Evolutionary conservation across 2,329 filamentous ascomycete species (phyloP), one percentile per base, ranked within the genome.

Genomic region (Monosporascus sp.): DNA sequence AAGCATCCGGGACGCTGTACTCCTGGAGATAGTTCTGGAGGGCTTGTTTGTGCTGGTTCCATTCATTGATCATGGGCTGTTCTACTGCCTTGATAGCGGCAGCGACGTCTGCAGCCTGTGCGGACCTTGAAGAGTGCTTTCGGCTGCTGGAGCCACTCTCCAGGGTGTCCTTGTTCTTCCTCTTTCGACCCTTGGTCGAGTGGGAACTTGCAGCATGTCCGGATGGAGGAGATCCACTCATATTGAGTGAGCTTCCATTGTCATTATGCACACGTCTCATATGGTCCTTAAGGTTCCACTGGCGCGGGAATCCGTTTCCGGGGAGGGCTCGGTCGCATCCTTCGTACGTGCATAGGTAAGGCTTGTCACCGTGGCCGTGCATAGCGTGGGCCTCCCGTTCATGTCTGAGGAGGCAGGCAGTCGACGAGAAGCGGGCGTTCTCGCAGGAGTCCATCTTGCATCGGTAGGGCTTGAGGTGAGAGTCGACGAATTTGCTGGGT

Each of bases 211-310:
- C 63, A 50, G 70, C 63, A 50, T 70, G 70, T 37, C 60, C 63
- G 26, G 71, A 64, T 9, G 73, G 68, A 8, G 75, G 73, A 37
- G 78, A 77, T 24, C 69, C 73, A 43, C 71, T 64, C 14, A 66
- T 47, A 48, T 60, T 63, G 48, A 68, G 60, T 7, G 66, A 64
- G 59, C 71, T 73, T 44, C 76, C 74, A 56, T 77, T 76, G 65
- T 84, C 81, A 60, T 85, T 85, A 75, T 97, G 93, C 7, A 97
- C 92, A 58, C 93, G 87, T 75, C 91, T 90, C 92, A 97, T 97
- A 79, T 97, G 93, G 74, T 97, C 93, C 71, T 88, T 86, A 51
- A 96, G 82, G 74, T 97, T 97, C 90, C 94, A 97, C 65, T 92
- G 87, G 64, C 93, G 87, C 38, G 92, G 93, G 68, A 97, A 97